Evolutionary conservation across 1,139 yeast genomes (phyloP).

Genomic region (Candida tetrigidarum): DNA sequence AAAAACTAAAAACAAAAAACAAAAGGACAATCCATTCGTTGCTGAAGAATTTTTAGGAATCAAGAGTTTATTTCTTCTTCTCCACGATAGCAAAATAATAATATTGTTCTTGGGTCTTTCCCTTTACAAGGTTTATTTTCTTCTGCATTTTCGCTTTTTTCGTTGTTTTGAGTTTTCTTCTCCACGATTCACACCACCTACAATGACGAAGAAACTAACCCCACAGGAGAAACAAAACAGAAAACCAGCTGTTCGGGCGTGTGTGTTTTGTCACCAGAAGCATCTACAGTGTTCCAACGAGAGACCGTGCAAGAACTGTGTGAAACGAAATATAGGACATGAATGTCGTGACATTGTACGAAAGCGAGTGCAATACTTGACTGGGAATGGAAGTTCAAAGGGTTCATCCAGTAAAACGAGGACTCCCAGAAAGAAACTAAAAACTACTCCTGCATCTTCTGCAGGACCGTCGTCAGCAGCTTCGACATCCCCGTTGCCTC

Average conservation of each 20-base stretch:
- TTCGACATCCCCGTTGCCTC: neutral
- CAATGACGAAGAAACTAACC: constrained; percentile 65
- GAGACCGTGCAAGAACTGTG: constrained; percentile 73
- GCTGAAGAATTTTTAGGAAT: no score
- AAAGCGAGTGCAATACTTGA: constrained; percentile 53
- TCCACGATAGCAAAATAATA: no score
- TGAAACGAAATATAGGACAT: constrained; percentile 58
- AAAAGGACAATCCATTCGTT: no score
- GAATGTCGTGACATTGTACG: constrained; percentile 64
- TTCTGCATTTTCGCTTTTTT: neutral
- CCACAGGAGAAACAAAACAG: constrained; percentile 55
- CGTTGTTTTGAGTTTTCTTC: neutral
- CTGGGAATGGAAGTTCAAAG: constrained; percentile 8
- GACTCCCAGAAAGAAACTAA: constrained; percentile 12
- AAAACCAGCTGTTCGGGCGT: constrained; percentile 69
- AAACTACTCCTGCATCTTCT: neutral
- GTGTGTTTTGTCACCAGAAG: constrained; percentile 70
- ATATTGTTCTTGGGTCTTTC: no score
- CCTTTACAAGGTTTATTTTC: no score
- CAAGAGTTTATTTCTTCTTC: no score
- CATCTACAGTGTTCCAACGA: constrained; percentile 67
- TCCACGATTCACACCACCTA: neutral
- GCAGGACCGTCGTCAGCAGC: neutral
- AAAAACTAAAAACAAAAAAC: no score
- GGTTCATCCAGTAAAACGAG: neutral